Evolutionary conservation across 495 filamentous ascomycete genomes (phyloP).

Genomic region (Penicillium fimorum): DNA sequence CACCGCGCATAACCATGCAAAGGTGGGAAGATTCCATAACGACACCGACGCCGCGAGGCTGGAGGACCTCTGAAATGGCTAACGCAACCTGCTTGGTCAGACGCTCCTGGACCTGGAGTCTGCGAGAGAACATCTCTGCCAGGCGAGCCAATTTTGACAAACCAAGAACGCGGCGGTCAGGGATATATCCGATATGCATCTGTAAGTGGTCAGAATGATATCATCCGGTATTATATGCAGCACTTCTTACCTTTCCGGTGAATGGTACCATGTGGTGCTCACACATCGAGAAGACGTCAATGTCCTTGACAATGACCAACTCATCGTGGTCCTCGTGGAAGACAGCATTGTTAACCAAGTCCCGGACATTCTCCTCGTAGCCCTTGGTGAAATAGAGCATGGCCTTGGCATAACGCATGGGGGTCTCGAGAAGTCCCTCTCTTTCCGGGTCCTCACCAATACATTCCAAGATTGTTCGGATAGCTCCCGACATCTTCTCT

Average conservation of each 20-base stretch:
- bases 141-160: slow-evolving; percentile 94
- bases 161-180: slow-evolving; percentile 78
- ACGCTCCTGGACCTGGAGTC: slow-evolving; percentile 93
- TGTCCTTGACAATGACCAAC: slow-evolving; percentile 95
- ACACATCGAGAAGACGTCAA: slow-evolving; percentile 92
- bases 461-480: slow-evolving; percentile 90
- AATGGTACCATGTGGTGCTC: slow-evolving; percentile 98
- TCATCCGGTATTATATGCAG: slow-evolving; percentile 10
- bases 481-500: slow-evolving; percentile 76
- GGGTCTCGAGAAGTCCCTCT: slow-evolving; percentile 84
- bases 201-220: slow-evolving; percentile 31
- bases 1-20: slow-evolving; percentile 98
- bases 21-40: slow-evolving; percentile 97
- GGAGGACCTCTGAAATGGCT: slow-evolving; percentile 85
- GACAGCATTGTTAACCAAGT: slow-evolving; percentile 91
- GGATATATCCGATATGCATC: slow-evolving; percentile 99
- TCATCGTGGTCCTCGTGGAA: slow-evolving; percentile 98
- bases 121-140: slow-evolving; percentile 92
- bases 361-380: slow-evolving; percentile 91
- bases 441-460: slow-evolving; percentile 93
- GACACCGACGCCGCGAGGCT: slow-evolving; percentile 88
- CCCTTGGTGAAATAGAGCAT: slow-evolving; percentile 99
- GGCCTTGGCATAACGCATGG: slow-evolving; percentile 88
- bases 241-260: slow-evolving; percentile 72
- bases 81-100: slow-evolving; percentile 95